A percentile compares a stretch with the other conserved stretches of the same genome.
Conservation (phyloP, 352 stramenopile species). For the Phytophthora quininea region DNA sequence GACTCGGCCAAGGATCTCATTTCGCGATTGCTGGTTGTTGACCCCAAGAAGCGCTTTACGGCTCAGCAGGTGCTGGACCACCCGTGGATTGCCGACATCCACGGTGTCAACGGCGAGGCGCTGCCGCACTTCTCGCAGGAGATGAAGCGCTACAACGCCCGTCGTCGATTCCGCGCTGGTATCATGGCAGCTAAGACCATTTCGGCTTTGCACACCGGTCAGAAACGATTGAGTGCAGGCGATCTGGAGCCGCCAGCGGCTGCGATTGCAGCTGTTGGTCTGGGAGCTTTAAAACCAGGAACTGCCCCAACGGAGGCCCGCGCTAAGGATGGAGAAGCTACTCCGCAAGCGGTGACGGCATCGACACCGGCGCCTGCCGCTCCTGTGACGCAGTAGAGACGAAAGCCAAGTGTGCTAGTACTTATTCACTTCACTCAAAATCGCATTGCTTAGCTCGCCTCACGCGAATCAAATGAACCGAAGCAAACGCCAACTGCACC, state of each 20-base stretch:
- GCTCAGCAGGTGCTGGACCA: slow-evolving; percentile 85
- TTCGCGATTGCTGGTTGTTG: slow-evolving; percentile 86
- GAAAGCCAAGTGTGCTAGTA: background rate
- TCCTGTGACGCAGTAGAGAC: slow-evolving; percentile 19
- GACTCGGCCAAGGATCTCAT: slow-evolving; percentile 94
- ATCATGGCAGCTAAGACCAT: slow-evolving; percentile 87
- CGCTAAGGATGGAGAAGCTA: slow-evolving; percentile 11
- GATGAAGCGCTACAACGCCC: slow-evolving; percentile 90
- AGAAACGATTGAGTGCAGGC: slow-evolving; percentile 50
- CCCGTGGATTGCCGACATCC: slow-evolving; percentile 84
- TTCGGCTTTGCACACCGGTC: slow-evolving; percentile 46
- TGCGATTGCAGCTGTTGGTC: slow-evolving; percentile 16
- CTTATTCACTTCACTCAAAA: background rate
- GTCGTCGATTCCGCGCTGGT: slow-evolving; percentile 74
- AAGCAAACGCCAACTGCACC: too few species aligned
- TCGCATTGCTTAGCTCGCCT: slow-evolving; percentile 3
- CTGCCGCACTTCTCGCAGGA: slow-evolving; percentile 90
- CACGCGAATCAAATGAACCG: too few species aligned
- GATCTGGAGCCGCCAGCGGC: slow-evolving; percentile 39
- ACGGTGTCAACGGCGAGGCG: slow-evolving; percentile 70
- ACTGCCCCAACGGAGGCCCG: background rate
- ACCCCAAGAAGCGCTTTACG: slow-evolving; percentile 91
- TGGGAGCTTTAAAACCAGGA: slow-evolving; percentile 15
- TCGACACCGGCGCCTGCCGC: slow-evolving; percentile 6
- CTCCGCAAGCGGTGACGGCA: background rate